phyloP scores from a whole-genome alignment of 805 yeast genomes.

The Candida verbasci region DNA sequence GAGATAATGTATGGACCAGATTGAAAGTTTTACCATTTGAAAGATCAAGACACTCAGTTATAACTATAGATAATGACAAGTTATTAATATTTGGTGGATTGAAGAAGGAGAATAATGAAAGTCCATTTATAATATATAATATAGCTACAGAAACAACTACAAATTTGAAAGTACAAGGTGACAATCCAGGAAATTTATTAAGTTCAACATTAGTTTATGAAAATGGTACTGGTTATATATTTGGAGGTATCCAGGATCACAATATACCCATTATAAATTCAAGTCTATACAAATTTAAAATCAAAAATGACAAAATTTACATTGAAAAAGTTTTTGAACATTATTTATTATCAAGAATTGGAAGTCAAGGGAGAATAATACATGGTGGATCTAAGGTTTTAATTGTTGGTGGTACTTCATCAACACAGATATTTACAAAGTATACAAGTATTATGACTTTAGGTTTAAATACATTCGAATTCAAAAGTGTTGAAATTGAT shows the following conservation, averaged over 20 bases:
- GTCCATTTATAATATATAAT: constrained; percentile 18
- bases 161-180: constrained; percentile 12
- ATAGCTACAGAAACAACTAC: constrained; percentile 10
- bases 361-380: constrained; percentile 36
- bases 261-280: constrained; percentile 26
- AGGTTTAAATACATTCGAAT: constrained; percentile 17
- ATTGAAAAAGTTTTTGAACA: constrained; percentile 17
- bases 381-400: constrained; percentile 28
- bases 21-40: constrained; percentile 36
- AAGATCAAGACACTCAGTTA: constrained; percentile 50
- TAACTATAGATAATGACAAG: constrained; percentile 17
- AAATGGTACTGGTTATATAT: constrained; percentile 32
- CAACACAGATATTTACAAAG: constrained; percentile 16
- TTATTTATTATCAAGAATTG: constrained; percentile 42
- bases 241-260: constrained; percentile 44
- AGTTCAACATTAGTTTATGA: constrained; percentile 36
- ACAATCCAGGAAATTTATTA: constrained; percentile 17
- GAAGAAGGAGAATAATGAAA: constrained; percentile 5
- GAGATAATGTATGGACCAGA: constrained; percentile 35
- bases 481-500: constrained; percentile 12
- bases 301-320: constrained; percentile 13
- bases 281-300: constrained; percentile 31
- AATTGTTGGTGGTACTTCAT: constrained; percentile 57
- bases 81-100: constrained; percentile 53
- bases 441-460: constrained; percentile 31